A percentile compares a stretch with the other conserved stretches of the same genome.
phyloP scores from a whole-genome alignment of 257 asterid species.

The Verbena officinalis region DNA sequence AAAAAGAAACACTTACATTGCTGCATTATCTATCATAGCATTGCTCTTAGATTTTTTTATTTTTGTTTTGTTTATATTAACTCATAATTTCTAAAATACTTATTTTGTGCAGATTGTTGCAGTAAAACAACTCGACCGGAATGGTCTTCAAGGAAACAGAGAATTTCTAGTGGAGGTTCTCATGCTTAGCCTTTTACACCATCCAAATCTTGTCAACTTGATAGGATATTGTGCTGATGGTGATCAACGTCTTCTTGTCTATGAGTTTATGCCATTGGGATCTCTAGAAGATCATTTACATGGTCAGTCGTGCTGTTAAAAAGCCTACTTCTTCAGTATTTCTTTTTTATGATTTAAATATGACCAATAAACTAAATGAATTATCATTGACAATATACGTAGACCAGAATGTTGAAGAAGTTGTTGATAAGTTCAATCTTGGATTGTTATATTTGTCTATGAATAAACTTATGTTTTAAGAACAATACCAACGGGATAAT shows the following conservation, averaged over 20 bases:
- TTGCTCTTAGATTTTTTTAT: conserved; percentile 11
- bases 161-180: conserved; percentile 98
- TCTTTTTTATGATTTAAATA: not conserved
- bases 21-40: not conserved
- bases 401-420: not conserved
- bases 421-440: not conserved
- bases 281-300: conserved; percentile 98
- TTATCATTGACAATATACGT: not conserved
- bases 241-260: conserved; percentile 95
- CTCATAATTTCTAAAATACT: conserved; percentile 25
- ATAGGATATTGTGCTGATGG: conserved; percentile 99
- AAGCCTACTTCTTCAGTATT: not conserved
- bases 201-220: conserved; percentile 91
- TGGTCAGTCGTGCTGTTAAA: conserved; percentile 52
- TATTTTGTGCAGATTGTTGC: conserved; percentile 76
- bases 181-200: conserved; percentile 97
- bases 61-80: not conserved
- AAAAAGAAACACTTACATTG: not conserved
- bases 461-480: not conserved
- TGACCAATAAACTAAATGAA: conserved; percentile 5
- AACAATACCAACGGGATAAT: not conserved
- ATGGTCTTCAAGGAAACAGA: conserved; percentile 94
- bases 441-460: not conserved
- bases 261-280: conserved; percentile 95
- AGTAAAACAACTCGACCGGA: conserved; percentile 91